These are phyloP conservation scores for Hanseniaspora lindneri DNA, from an alignment of 805 yeast genomes.

Conservation along the genomic window DNA sequence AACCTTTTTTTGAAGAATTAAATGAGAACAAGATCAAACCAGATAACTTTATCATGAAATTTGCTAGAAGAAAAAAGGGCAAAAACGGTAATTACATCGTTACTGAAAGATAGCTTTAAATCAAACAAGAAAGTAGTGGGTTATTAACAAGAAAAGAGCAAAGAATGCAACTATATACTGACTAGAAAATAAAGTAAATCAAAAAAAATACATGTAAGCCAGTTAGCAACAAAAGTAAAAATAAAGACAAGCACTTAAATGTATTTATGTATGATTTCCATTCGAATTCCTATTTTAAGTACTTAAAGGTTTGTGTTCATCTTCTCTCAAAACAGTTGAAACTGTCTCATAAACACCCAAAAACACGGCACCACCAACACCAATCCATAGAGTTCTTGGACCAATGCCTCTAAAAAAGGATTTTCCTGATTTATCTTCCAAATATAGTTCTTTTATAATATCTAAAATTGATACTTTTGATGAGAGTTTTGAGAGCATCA, in stretches of 20 bases:
- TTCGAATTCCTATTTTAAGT: neutral
- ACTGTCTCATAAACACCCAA: conserved; percentile 83
- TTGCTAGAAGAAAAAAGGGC: conserved; percentile 41
- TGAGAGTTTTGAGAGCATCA: conserved; percentile 54
- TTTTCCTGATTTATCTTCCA: conserved; percentile 53
- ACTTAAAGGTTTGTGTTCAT: neutral
- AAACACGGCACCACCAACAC: conserved; percentile 97
- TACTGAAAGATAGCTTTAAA: conserved; percentile 21
- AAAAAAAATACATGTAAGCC: neutral
- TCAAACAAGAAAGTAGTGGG: too few species aligned
- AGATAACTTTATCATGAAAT: conserved; percentile 52
- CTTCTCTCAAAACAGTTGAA: conserved; percentile 26
- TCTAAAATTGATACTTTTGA: conserved; percentile 33
- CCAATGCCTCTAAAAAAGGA: conserved; percentile 80
- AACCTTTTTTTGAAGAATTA: conserved; percentile 51
- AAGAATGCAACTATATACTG: neutral
- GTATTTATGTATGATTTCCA: too few species aligned
- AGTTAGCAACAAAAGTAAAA: too few species aligned
- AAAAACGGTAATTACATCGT: conserved; percentile 35
- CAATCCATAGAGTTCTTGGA: conserved; percentile 94
- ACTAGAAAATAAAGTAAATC: neutral
- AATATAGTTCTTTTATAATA: conserved; percentile 42
- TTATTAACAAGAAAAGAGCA: too few species aligned
- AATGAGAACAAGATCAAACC: conserved; percentile 42
- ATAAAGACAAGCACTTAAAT: too few species aligned